Percentiles rank a stretch among this genome's conserved stretches.
These are phyloP conservation scores for Kwoniella botswanensis DNA, from an alignment of 768 basidiomycete genomes.

Conservation along the genomic window DNA sequence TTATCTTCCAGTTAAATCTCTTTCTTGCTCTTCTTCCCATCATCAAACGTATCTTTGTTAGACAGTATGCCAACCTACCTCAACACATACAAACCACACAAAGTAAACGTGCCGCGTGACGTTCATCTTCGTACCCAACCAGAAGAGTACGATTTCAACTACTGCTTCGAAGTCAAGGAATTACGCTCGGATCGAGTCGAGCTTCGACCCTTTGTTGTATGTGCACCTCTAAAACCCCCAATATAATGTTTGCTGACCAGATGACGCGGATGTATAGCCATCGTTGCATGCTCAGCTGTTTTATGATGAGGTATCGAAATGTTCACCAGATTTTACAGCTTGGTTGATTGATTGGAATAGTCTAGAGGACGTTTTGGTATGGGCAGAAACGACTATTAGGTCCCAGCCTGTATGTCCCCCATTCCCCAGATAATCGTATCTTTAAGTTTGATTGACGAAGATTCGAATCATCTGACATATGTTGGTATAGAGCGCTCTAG, in stretches of 20 bases:
- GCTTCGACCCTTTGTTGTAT: slow-evolving; percentile 48
- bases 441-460: background rate
- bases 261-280: slow-evolving; percentile 24
- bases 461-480: background rate
- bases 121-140: slow-evolving; percentile 17
- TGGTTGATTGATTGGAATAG: slow-evolving; percentile 21
- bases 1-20: too few relatives aligned
- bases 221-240: background rate
- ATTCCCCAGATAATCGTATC: background rate
- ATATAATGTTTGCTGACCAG: too few relatives aligned
- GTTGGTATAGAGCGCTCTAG: slow-evolving; percentile 24
- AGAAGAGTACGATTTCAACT: slow-evolving; percentile 54
- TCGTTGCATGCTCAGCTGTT: slow-evolving; percentile 39
- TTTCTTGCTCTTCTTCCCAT: background rate
- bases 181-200: slow-evolving; percentile 47
- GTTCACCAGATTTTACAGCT: slow-evolving; percentile 27
- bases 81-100: slow-evolving; percentile 6
- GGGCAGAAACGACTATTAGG: slow-evolving; percentile 24
- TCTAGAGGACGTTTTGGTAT: slow-evolving; percentile 22
- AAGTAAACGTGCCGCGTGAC: slow-evolving; percentile 6
- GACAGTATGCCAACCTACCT: slow-evolving; percentile 6
- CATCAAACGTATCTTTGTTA: background rate
- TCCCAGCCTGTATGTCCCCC: slow-evolving; percentile 19
- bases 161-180: slow-evolving; percentile 39
- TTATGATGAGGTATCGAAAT: slow-evolving; percentile 27